Percentiles rank a stretch among this genome's conserved stretches.
Evolutionary conservation across 2,329 filamentous ascomycete genomes (phyloP).

Genomic region (Biscogniauxia mediterranea): DNA sequence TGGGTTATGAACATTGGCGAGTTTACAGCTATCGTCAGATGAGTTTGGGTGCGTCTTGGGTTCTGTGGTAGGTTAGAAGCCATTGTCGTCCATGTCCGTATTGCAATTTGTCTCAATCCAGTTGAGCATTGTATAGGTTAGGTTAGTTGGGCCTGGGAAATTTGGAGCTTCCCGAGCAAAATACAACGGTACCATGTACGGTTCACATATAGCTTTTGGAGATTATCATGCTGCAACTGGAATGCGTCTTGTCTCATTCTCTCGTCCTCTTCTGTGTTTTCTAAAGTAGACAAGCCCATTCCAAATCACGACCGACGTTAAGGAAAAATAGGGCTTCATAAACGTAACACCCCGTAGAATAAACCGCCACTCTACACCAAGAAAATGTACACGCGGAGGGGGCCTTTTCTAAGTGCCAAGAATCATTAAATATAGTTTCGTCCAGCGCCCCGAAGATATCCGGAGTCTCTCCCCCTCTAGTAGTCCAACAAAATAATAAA

Average conservation of each 20-base stretch:
- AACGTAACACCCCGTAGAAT: not conserved
- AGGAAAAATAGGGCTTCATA: not conserved
- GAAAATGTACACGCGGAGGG: not conserved
- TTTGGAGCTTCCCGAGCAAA: not conserved
- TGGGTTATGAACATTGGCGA: too few relatives aligned
- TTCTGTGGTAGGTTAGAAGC: too few relatives aligned
- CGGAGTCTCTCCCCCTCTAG: not conserved
- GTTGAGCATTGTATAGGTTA: too few relatives aligned
- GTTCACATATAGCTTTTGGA: not conserved
- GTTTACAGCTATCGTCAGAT: too few relatives aligned
- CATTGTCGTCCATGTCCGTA: too few relatives aligned
- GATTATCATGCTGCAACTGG: not conserved
- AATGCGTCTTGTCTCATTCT: not conserved
- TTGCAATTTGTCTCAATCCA: too few relatives aligned
- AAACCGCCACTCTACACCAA: not conserved
- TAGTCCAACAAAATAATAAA: not conserved
- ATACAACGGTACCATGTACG: not conserved
- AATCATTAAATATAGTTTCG: not conserved
- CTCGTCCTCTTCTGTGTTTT: not conserved
- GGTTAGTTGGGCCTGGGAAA: too few relatives aligned
- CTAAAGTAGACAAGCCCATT: not conserved
- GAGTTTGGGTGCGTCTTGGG: too few relatives aligned
- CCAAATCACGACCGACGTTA: not conserved
- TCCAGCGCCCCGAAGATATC: not conserved
- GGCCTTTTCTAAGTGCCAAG: not conserved